These are phyloP conservation scores for Austroboletus niveus DNA, from an alignment of 1,284 basidiomycete species.

Conservation along the genomic window DNA sequence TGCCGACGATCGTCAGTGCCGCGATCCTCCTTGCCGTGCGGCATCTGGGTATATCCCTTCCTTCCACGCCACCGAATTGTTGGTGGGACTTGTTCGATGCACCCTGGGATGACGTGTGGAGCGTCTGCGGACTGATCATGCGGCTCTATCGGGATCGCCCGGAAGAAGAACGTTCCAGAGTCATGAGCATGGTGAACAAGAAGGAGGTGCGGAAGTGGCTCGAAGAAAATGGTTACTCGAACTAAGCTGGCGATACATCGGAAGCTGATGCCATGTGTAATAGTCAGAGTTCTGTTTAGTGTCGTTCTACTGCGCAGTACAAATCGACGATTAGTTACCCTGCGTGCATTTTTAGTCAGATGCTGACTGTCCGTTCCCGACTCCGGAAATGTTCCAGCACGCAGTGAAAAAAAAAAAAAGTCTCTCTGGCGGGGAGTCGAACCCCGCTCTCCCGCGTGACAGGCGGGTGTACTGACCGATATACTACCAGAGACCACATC, in stretches of 20 bases:
- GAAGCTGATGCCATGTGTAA: not conserved
- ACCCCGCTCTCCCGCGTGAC: constrained; percentile 43
- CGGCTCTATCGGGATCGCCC: constrained; percentile 62
- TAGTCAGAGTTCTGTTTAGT: not conserved
- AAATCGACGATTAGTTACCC: not conserved
- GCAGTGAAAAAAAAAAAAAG: constrained; percentile 4
- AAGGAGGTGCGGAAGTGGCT: constrained; percentile 73
- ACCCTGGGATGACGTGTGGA: constrained; percentile 81
- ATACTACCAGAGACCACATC: constrained; percentile 35
- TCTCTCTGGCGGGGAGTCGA: constrained; percentile 46
- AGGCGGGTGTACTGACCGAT: constrained; percentile 40
- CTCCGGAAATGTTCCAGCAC: no score
- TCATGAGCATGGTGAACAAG: constrained; percentile 60
- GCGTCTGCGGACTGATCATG: constrained; percentile 77
- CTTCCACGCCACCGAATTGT: constrained; percentile 59
- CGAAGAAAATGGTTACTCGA: constrained; percentile 43
- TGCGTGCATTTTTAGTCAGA: not conserved
- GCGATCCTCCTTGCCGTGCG: constrained; percentile 78
- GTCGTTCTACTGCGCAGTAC: not conserved
- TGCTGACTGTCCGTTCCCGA: no score
- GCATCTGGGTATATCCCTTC: constrained; percentile 68
- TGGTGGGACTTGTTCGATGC: constrained; percentile 93
- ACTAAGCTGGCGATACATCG: constrained; percentile 6
- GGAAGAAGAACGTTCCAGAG: constrained; percentile 34
- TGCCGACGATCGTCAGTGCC: constrained; percentile 86